Base-by-base conservation (phyloP, 257 asterid species). In the Ocimum tenuiflorum region DNA sequence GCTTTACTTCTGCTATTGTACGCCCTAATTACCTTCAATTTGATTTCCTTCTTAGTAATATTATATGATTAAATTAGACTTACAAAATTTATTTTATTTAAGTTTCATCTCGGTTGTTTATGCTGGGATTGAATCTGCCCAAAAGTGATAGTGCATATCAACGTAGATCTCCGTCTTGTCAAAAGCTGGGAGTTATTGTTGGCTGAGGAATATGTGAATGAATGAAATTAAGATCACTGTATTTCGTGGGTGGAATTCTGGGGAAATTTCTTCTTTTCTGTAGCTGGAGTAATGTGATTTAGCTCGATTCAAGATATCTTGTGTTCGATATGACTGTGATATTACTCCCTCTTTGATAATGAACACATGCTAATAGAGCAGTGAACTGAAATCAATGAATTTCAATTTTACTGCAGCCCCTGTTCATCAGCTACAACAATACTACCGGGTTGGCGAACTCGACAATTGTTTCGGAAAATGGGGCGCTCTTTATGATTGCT, bases 1-100 rank as follows among this genome's bases (percentile, higher is more conserved):
- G 12, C 91, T 91, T 53, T 91, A 95, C 85, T 88, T 91, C 80
- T 91, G 97, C 81, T 91, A 91, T 57, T 86, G 97, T 91, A 86
- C 11, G 81, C 57, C 56, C 8, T 29, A 23, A 18, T 1, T 31
- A 31, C 24, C 47, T 54, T 63, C 63, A 49, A 15, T 36, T 33
- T 43, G 0, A 14, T 39, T 46, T 54, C 6, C n/a, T 50, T 29
- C 29, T 35, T 23, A 20, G 6, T 39, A 41, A 35, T 46, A 6
- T 29, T 59, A 8, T 15, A 7, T 10, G 24, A 0, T 24, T 9
- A 36, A 8, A 7, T 36, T 19, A 50, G 31, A 35, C 23, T 47
- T 54, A 31, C 63, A 57, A 39, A 18, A 31, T 55, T 6, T 58
- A 46, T 42, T 48, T 73, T 56, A 31, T 54, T 31, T 56, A 19